phyloP scores from a whole-genome alignment of 768 basidiomycete species.

The Termitomyces sp. region DNA sequence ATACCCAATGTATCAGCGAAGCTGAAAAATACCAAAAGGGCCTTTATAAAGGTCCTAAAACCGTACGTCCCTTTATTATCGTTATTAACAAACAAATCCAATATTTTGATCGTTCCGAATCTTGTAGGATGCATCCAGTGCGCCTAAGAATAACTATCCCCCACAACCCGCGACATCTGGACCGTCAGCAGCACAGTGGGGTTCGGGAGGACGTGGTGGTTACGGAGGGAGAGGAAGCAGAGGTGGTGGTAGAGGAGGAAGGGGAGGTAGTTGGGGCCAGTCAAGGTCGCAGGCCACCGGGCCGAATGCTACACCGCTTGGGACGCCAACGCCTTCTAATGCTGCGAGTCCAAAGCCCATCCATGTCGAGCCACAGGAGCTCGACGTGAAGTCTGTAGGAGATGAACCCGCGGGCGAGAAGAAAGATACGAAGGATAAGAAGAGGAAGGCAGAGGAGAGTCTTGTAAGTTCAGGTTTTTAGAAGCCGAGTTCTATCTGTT shows the following conservation, averaged over 20 bases:
- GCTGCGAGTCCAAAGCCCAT: conserved; percentile 16
- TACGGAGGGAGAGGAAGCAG: conserved; percentile 17
- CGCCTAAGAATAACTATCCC: not conserved
- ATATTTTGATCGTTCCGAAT: not conserved
- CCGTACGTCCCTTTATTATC: conserved; percentile 21
- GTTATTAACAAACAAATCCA: not conserved
- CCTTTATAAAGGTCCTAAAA: conserved; percentile 78
- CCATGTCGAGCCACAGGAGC: conserved; percentile 8
- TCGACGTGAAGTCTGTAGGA: conserved; percentile 6
- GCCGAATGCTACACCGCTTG: conserved; percentile 69
- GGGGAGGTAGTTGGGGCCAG: conserved; percentile 29
- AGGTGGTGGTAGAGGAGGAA: conserved; percentile 23
- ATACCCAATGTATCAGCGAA: conserved; percentile 84
- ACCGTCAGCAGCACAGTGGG: conserved; percentile 7
- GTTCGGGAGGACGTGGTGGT: conserved; percentile 17
- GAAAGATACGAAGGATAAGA: conserved; percentile 29
- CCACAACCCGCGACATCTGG: not conserved
- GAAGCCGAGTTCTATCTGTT: not conserved
- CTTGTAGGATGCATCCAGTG: not conserved
- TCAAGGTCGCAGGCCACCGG: conserved; percentile 40
- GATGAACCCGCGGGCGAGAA: conserved; percentile 9
- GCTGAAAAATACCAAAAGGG: conserved; percentile 92
- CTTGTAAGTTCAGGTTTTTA: conserved; percentile 13
- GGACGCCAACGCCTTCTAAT: conserved; percentile 46
- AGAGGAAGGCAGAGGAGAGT: conserved; percentile 28